Base-by-base conservation (phyloP, 139 green algal genomes). In the Chlamydomonas sp. region DNA sequence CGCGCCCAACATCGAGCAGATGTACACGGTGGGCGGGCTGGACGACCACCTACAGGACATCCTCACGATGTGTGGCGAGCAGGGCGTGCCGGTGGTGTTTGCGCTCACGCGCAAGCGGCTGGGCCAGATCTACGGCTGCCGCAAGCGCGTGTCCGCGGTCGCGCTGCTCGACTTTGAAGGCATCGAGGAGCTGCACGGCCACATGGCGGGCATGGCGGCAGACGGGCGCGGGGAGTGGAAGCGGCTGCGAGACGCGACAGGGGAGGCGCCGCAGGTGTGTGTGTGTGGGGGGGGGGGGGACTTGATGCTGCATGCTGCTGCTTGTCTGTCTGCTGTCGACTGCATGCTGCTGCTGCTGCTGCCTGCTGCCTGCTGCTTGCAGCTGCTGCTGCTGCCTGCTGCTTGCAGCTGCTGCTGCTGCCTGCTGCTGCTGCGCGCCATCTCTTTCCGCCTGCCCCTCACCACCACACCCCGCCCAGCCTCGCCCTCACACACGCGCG, bases 131-230 rank as follows among this genome's bases (percentile, higher is more conserved):
- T 95, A 91, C 74, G 89, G 89, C 26, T 81, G 76, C 31, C 79
- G 85, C 48, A 94, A 94, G 76, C 82, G 79, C 48, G 90, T 95
- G 74, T 85, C 71, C 54, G 86, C 90, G 0, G 84, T 94, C 2
- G 89, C 88, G 0, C 43, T 95, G 26, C 81, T 89, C 48, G 76
- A 89, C 48, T 70, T 84, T 5, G 66, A 81, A 24, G 80, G 81
- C 1, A 75, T 86, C n/a, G 76, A 69, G 59, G 16, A 66, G 22
- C 59, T 66, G 59, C 59, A 66, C 20, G 59, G 10, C 6, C 10
- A 5, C 16, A 39, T 66, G 59, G 59, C 43, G 59, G 10, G 43
- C 31, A 26, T 66, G 26, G 29, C 29, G 59, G 8, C 6, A 30
- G 59, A 66, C 20, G 59, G 59, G 5, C 20, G 59, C 4, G 33